phyloP scores from a whole-genome alignment of 2,329 filamentous ascomycete genomes.

The Aquanectria penicillioides region DNA sequence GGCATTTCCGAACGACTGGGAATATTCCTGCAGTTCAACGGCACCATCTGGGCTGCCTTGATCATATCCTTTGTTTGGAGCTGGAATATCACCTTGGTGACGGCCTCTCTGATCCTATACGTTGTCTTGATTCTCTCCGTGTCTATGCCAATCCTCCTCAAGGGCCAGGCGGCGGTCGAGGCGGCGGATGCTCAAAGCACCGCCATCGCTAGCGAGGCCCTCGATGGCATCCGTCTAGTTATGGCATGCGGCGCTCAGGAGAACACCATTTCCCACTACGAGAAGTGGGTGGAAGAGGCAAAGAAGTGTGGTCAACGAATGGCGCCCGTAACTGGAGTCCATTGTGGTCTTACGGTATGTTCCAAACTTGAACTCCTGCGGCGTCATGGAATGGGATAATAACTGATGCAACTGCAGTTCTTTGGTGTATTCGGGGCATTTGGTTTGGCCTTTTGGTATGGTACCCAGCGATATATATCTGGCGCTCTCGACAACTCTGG shows the following conservation, averaged over 20 bases:
- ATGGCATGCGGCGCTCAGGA: slow-evolving; percentile 56
- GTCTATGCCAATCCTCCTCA: slow-evolving; percentile 35
- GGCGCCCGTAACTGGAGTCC: slow-evolving; percentile 31
- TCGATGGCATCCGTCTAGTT: slow-evolving; percentile 54
- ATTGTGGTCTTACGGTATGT: slow-evolving; percentile 31
- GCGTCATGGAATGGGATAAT: not conserved
- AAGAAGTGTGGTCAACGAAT: slow-evolving; percentile 48
- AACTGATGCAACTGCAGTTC: slow-evolving; percentile 31
- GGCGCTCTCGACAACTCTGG: slow-evolving; percentile 48
- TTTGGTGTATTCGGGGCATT: slow-evolving; percentile 49
- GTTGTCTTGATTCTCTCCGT: slow-evolving; percentile 45
- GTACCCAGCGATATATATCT: slow-evolving; percentile 48
- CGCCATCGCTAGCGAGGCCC: slow-evolving; percentile 54
- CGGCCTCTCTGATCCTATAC: slow-evolving; percentile 58
- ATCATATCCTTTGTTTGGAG: slow-evolving; percentile 62
- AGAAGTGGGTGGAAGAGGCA: slow-evolving; percentile 50
- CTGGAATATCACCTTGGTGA: slow-evolving; percentile 62
- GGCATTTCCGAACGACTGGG: slow-evolving; percentile 64
- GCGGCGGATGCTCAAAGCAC: slow-evolving; percentile 48
- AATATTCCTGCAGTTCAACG: slow-evolving; percentile 54
- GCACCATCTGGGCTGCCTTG: slow-evolving; percentile 56
- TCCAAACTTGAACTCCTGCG: too few relatives aligned
- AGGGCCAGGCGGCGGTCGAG: slow-evolving; percentile 28
- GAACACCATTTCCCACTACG: slow-evolving; percentile 49
- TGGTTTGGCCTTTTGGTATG: slow-evolving; percentile 57